Conservation (phyloP, 768 basidiomycete genomes). For the Termitomyces sp. region DNA sequence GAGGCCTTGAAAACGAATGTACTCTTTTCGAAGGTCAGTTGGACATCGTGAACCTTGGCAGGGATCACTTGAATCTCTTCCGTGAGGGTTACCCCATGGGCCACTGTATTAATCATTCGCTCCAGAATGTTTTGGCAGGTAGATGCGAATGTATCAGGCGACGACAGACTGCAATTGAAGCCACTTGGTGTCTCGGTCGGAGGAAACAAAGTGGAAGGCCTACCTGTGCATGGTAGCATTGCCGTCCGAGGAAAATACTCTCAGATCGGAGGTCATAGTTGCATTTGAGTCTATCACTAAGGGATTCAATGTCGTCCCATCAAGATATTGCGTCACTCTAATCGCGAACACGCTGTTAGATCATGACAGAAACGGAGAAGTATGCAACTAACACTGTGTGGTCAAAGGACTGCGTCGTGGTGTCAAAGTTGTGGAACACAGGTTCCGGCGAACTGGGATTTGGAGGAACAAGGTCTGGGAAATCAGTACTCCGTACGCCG, state of each 20-base stretch:
- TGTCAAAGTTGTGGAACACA: conserved; percentile 35
- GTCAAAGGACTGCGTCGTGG: conserved; percentile 35
- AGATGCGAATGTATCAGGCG: conserved; percentile 29
- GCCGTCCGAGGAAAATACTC: conserved; percentile 35
- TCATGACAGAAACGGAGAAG: background rate
- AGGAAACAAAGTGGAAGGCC: background rate
- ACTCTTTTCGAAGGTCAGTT: conserved; percentile 33
- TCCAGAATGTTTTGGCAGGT: conserved; percentile 37
- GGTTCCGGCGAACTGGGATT: conserved; percentile 22
- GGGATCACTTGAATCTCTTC: conserved; percentile 40
- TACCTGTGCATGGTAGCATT: conserved; percentile 40
- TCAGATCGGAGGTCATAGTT: conserved; percentile 35
- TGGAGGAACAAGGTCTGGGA: conserved; percentile 39
- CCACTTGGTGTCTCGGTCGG: background rate
- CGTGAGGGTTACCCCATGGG: conserved; percentile 39
- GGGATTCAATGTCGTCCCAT: conserved; percentile 34
- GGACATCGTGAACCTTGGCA: conserved; percentile 35
- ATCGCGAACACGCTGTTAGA: background rate
- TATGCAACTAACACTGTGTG: conserved; percentile 32
- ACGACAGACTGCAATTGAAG: conserved; percentile 22
- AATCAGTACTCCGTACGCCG: conserved; percentile 42
- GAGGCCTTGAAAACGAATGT: conserved; percentile 36
- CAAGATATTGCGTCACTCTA: conserved; percentile 38
- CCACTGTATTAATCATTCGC: conserved; percentile 49
- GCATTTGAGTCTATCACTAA: conserved; percentile 31